Evolutionary conservation across 192 early-diverging fungal genomes (phyloP).

Genomic region (Jimgerdemannia flammicorona): DNA sequence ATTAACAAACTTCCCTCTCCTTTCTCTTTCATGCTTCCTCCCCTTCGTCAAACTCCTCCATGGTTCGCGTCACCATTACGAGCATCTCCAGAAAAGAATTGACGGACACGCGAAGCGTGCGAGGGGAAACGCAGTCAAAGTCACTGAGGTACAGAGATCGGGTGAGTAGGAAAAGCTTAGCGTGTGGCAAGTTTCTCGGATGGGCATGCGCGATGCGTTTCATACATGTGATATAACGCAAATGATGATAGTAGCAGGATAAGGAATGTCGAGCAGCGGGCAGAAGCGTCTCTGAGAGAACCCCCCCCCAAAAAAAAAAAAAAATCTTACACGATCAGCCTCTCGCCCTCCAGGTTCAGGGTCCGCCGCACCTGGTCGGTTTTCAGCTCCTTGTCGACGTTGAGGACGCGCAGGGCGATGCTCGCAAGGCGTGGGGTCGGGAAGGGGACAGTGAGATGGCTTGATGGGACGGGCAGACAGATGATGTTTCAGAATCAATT

Average conservation of each 20-base stretch:
- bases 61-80: conserved; percentile 41
- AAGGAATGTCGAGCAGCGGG: too few species aligned
- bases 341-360: conserved; percentile 16
- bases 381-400: conserved; percentile 46
- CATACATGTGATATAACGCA: too few species aligned
- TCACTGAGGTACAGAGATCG: conserved; percentile 13
- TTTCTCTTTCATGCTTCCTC: not conserved
- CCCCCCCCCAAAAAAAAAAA: conserved; percentile 6
- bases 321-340: conserved; percentile 34
- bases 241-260: too few species aligned
- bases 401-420: conserved; percentile 34
- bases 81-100: conserved; percentile 50
- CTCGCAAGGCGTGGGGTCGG: conserved; percentile 29
- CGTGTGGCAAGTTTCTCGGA: too few species aligned
- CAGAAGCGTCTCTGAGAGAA: too few species aligned
- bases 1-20: too few species aligned
- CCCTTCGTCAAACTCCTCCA: conserved; percentile 34
- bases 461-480: conserved; percentile 3
- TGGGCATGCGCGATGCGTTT: too few species aligned
- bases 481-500: not conserved
- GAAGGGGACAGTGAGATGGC: conserved; percentile 38
- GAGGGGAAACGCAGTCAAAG: conserved; percentile 29
- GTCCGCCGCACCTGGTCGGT: conserved; percentile 32
- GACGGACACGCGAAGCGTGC: conserved; percentile 42
- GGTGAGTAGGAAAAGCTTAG: too few species aligned